Percentiles rank a stretch among this genome's conserved stretches.
phyloP scores from a whole-genome alignment of 2,329 filamentous ascomycete genomes.

The Ploettnerulaceae sp. region DNA sequence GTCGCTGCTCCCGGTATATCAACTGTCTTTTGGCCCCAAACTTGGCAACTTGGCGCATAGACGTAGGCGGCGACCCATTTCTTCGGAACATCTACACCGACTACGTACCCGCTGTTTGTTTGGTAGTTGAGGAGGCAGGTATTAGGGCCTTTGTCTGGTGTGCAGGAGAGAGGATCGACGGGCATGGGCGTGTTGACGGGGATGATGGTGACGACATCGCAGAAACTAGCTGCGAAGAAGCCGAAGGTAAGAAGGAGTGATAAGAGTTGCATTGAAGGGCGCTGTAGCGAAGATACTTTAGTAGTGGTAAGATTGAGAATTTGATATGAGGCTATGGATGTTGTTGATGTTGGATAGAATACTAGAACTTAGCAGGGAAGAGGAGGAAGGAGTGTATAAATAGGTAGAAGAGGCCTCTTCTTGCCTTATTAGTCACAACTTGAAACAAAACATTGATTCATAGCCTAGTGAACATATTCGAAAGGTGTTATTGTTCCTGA shows the following conservation, averaged over 20 bases:
- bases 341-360: too few species aligned
- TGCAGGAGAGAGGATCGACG: background rate
- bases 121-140: conserved; percentile 6
- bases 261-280: conserved; percentile 1
- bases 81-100: background rate
- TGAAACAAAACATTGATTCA: too few species aligned
- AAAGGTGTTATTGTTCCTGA: too few species aligned
- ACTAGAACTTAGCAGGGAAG: too few species aligned
- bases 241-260: background rate
- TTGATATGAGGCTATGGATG: too few species aligned
- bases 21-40: background rate
- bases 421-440: too few species aligned
- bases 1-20: background rate
- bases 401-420: too few species aligned
- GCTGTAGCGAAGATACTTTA: too few species aligned
- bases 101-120: background rate
- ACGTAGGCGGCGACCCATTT: background rate
- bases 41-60: conserved; percentile 1
- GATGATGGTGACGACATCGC: background rate
- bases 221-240: background rate
- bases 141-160: background rate
- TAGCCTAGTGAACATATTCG: too few species aligned
- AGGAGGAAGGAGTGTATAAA: too few species aligned
- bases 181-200: background rate
- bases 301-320: too few species aligned